phyloP scores from a whole-genome alignment of 108 stramenopile genomes.

The Discostella pseudostelligera region DNA sequence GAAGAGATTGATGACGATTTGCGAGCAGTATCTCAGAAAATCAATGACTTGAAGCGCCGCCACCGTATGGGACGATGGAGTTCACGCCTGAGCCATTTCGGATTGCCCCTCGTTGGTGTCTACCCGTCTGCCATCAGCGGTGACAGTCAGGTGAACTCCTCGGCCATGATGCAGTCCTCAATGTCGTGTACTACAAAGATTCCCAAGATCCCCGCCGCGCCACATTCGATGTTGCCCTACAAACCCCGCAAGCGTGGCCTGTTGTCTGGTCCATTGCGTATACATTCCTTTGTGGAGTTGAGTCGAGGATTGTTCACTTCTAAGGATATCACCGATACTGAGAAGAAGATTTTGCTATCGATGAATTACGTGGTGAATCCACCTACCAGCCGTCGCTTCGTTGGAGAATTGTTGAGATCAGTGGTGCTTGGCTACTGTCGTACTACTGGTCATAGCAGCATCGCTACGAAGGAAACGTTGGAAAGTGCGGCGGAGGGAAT shows the following conservation, averaged over 20 bases:
- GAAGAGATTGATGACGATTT: conserved; percentile 34
- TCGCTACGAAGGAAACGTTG: background rate
- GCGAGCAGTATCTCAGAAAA: conserved; percentile 35
- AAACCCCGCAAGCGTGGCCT: conserved; percentile 41
- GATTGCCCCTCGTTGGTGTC: conserved; percentile 4
- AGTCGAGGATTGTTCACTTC: conserved; percentile 57
- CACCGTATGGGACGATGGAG: conserved; percentile 24
- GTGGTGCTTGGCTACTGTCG: conserved; percentile 18
- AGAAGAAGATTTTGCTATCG: conserved; percentile 52
- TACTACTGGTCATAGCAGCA: background rate
- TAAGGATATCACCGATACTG: conserved; percentile 54
- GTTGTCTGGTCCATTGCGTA: conserved; percentile 37
- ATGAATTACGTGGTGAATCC: conserved; percentile 59
- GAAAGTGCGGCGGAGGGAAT: conserved; percentile 1
- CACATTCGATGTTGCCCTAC: conserved; percentile 15
- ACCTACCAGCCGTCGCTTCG: conserved; percentile 52
- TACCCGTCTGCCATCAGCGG: background rate
- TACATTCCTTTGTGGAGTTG: conserved; percentile 52
- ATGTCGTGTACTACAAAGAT: background rate
- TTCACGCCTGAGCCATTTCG: conserved; percentile 5
- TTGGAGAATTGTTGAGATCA: conserved; percentile 40
- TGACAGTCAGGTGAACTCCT: background rate
- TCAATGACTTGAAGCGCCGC: conserved; percentile 33
- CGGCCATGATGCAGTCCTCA: background rate
- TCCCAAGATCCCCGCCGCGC: background rate